Evolutionary conservation across 2,329 filamentous ascomycete genomes (phyloP), one percentile per base, ranked within the genome.

Genomic region (Dactylonectria estremocensis): DNA sequence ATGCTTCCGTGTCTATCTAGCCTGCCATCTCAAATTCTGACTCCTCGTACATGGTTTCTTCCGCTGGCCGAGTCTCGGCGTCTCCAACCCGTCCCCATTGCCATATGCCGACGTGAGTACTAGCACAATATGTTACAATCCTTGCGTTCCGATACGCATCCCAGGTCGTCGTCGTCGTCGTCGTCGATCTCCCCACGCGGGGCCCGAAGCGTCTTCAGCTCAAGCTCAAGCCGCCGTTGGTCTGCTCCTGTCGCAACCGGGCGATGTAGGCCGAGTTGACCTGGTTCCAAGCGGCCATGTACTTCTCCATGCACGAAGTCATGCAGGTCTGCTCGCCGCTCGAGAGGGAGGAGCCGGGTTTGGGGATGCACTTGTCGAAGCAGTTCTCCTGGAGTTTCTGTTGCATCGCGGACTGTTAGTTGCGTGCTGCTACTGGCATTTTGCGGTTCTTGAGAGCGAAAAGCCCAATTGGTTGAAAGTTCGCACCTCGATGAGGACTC

Each of bases 381-480:
- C 93, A 95, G 82, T 92, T 90, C 76, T 93, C 88, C 82, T 95
- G 93, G 81, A 95, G 88, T 89, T 93, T 94, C 91, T 94, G 67
- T 61, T 13, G 43, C 37, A 31, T 24, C 49, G 37, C 33, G 31
- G 20, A 9, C 45, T 53, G 52, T 73, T 64, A 71, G 69, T 59
- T 55, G n/a, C n/a, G n/a, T n/a, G n/a, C 24, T 16, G 28, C 28
- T 28, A 16, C 16, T 18, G 48, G 10, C 13, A 49, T 48, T 37
- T n/a, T 43, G 24, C 24, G 11, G 61, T 53, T 35, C 35, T 52
- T 31, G 37, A 24, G 45, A 22, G 14, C 31, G 28, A 43, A 33
- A 54, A 16, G 18, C 53, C 35, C 24, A 53, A 68, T 68, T 61
- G 68, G 37, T 56, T 16, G 60, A 33, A 49, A 18, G n/a, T 49